These are phyloP conservation scores for Erythrobasidium yunnanense DNA, from an alignment of 768 basidiomycete genomes.

Conservation along the genomic window DNA sequence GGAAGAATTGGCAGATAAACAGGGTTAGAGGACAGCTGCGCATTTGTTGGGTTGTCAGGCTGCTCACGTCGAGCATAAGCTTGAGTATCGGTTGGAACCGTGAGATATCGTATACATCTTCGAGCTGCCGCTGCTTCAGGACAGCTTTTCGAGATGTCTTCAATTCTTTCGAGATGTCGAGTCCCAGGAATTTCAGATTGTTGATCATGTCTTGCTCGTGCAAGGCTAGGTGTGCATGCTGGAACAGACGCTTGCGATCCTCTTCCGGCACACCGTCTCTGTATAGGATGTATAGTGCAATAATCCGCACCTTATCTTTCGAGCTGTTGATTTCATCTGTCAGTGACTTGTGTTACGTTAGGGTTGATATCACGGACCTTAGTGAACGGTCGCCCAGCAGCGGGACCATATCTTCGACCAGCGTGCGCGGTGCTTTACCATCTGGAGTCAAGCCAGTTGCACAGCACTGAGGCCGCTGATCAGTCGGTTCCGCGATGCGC, in stretches of 20 bases:
- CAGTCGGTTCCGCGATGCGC: neutral
- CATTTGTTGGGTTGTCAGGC: neutral
- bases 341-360: neutral
- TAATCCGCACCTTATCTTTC: slow-evolving; percentile 85
- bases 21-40: neutral
- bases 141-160: slow-evolving; percentile 51
- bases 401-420: slow-evolving; percentile 99
- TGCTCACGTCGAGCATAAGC: slow-evolving; percentile 65
- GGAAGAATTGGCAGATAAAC: neutral
- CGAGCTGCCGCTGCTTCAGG: slow-evolving; percentile 63
- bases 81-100: slow-evolving; percentile 76
- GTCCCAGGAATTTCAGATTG: slow-evolving; percentile 68
- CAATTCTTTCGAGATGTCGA: slow-evolving; percentile 65
- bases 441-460: slow-evolving; percentile 84
- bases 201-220: slow-evolving; percentile 91
- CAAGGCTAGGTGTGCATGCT: slow-evolving; percentile 77
- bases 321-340: slow-evolving; percentile 48
- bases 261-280: slow-evolving; percentile 98
- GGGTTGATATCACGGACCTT: slow-evolving; percentile 47
- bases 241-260: slow-evolving; percentile 82
- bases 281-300: slow-evolving; percentile 85
- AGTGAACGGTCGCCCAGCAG: slow-evolving; percentile 76
- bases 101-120: slow-evolving; percentile 95
- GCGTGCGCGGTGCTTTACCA: slow-evolving; percentile 82
- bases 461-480: slow-evolving; percentile 55